These are phyloP conservation scores for Pyrrhoderma lamaoense DNA, from an alignment of 1,284 basidiomycete genomes.

Conservation along the genomic window DNA sequence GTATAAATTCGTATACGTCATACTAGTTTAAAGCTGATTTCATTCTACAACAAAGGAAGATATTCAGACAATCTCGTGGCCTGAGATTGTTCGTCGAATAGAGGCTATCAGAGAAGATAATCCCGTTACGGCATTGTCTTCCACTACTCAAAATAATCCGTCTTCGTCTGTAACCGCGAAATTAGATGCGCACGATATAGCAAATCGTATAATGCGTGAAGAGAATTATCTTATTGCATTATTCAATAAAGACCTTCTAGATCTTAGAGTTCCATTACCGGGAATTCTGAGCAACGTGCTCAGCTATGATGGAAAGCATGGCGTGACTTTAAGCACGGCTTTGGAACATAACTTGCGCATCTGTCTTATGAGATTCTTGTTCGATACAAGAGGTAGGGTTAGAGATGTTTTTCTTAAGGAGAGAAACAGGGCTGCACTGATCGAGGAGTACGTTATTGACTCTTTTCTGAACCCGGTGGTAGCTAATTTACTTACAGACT, in stretches of 20 bases:
- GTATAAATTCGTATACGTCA: constrained; percentile 33
- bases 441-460: constrained; percentile 64
- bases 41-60: constrained; percentile 56
- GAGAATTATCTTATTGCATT: constrained; percentile 98
- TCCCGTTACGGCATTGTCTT: constrained; percentile 79
- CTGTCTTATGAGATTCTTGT: constrained; percentile 91
- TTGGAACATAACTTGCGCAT: constrained; percentile 96
- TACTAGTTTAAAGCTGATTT: no score
- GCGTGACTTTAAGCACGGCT: constrained; percentile 76
- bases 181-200: constrained; percentile 94
- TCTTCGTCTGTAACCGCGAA: constrained; percentile 53
- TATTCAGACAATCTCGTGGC: constrained; percentile 96
- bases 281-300: constrained; percentile 43
- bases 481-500: constrained; percentile 43
- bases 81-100: constrained; percentile 87
- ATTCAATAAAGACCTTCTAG: constrained; percentile 94
- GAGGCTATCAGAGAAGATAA: constrained; percentile 86
- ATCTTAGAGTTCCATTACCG: constrained; percentile 80
- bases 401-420: constrained; percentile 86
- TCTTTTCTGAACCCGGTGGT: no score
- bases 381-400: constrained; percentile 82
- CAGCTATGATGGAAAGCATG: constrained; percentile 50
- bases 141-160: constrained; percentile 40
- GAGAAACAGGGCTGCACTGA: constrained; percentile 68
- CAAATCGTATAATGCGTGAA: constrained; percentile 93